phyloP scores from a whole-genome alignment of 2,329 filamentous ascomycete species.

The Fusarium nygamai region DNA sequence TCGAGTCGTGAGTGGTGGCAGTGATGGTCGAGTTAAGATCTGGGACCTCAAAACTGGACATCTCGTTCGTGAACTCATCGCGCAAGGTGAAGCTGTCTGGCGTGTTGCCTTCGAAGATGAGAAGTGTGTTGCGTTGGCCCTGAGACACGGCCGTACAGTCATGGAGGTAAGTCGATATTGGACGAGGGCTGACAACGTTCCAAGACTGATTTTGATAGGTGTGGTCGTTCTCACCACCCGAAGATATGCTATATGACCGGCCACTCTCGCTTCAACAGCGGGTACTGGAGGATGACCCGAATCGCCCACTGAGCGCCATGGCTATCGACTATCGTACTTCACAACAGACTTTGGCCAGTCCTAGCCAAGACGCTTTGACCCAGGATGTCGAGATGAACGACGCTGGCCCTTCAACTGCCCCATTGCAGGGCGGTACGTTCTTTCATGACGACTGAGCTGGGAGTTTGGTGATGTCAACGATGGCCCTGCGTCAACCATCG shows the following conservation, averaged over 20 bases:
- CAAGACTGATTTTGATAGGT: constrained; percentile 67
- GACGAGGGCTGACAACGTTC: not conserved
- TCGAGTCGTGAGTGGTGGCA: constrained; percentile 93
- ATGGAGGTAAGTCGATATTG: constrained; percentile 84
- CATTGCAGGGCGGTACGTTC: constrained; percentile 60
- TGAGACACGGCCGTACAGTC: constrained; percentile 84
- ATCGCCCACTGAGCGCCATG: constrained; percentile 63
- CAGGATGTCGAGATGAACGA: constrained; percentile 68
- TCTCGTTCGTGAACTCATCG: constrained; percentile 88
- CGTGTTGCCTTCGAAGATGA: constrained; percentile 98
- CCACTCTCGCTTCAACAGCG: constrained; percentile 61
- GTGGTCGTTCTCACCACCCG: constrained; percentile 92
- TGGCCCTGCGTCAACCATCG: constrained; percentile 14
- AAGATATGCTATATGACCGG: constrained; percentile 68
- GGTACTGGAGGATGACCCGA: constrained; percentile 56
- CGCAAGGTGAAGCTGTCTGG: constrained; percentile 95
- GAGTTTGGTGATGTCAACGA: not conserved
- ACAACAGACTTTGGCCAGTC: constrained; percentile 42
- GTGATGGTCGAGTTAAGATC: constrained; percentile 97
- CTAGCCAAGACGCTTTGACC: constrained; percentile 48
- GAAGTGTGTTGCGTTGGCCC: constrained; percentile 95
- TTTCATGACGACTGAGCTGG: constrained; percentile 58
- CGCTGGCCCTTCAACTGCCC: constrained; percentile 64
- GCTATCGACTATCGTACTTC: constrained; percentile 55
- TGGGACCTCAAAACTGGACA: constrained; percentile 96